These are phyloP conservation scores for Russula earlei DNA, from an alignment of 768 basidiomycete genomes.

Conservation along the genomic window DNA sequence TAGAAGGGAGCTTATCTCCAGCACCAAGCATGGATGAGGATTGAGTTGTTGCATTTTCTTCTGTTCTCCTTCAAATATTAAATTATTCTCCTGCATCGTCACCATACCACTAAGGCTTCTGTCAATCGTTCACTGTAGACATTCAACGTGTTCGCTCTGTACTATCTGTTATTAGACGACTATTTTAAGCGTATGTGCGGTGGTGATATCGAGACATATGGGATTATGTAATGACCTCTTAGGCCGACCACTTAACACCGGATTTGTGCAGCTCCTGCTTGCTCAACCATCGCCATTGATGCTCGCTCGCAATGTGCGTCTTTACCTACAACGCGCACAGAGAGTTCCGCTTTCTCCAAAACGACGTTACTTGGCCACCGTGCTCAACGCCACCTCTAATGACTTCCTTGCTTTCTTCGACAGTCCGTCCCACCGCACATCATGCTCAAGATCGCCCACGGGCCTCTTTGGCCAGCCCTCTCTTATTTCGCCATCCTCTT, in stretches of 20 bases:
- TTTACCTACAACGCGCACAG: constrained; percentile 5
- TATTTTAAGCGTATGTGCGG: too few relatives aligned
- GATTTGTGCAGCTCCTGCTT: neutral
- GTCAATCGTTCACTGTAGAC: constrained; percentile 10
- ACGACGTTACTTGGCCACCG: constrained; percentile 19
- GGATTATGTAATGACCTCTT: too few relatives aligned
- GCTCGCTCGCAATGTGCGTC: constrained; percentile 19
- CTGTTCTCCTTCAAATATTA: constrained; percentile 12
- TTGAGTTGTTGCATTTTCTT: constrained; percentile 14
- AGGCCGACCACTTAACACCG: too few relatives aligned
- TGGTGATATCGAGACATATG: too few relatives aligned
- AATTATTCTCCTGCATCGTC: constrained; percentile 12
- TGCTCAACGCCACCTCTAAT: constrained; percentile 34
- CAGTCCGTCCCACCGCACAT: constrained; percentile 38
- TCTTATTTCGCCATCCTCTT: constrained; percentile 58
- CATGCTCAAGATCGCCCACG: constrained; percentile 42
- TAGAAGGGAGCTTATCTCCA: constrained; percentile 38
- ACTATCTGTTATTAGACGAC: neutral
- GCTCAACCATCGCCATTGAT: constrained; percentile 8
- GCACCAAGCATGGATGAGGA: constrained; percentile 30
- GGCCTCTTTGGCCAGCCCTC: constrained; percentile 81
- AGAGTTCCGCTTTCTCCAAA: neutral
- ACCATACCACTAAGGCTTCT: constrained; percentile 10
- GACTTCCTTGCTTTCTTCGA: constrained; percentile 66
- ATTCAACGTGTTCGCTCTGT: neutral